These are phyloP conservation scores for Zygotorulaspora florentina DNA, from an alignment of 805 yeast genomes.

Conservation along the genomic window DNA sequence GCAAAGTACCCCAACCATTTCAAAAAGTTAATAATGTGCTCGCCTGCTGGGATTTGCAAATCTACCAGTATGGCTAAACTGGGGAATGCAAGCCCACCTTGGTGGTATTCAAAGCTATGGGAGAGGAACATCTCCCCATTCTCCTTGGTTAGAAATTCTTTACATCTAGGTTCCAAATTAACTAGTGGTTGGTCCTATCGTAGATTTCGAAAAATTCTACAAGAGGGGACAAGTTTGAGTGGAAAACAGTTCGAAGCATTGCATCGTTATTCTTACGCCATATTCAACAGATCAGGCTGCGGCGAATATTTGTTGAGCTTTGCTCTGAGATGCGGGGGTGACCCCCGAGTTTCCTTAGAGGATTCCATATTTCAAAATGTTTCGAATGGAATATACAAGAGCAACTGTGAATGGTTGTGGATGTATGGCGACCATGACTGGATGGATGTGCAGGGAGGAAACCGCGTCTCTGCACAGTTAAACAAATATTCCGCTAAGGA, in stretches of 20 bases:
- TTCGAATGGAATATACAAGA: constrained; percentile 34
- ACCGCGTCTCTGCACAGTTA: constrained; percentile 30
- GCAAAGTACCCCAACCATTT: constrained; percentile 57
- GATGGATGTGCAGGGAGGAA: constrained; percentile 51
- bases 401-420: constrained; percentile 70
- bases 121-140: constrained; percentile 85
- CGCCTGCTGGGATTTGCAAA: constrained; percentile 76
- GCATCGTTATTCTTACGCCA: constrained; percentile 77
- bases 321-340: constrained; percentile 85
- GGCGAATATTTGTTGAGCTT: constrained; percentile 91
- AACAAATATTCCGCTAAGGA: constrained; percentile 16
- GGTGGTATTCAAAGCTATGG: constrained; percentile 81
- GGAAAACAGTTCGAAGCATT: constrained; percentile 38
- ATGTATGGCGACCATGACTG: constrained; percentile 77
- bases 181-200: constrained; percentile 88
- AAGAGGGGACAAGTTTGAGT: constrained; percentile 1
- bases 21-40: constrained; percentile 65
- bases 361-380: constrained; percentile 21
- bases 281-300: constrained; percentile 82
- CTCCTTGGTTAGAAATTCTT: constrained; percentile 66
- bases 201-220: constrained; percentile 56
- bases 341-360: constrained; percentile 71
- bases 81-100: constrained; percentile 46
- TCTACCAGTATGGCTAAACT: constrained; percentile 37
- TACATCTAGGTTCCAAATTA: constrained; percentile 77